A percentile compares a stretch with the other conserved stretches of the same genome.
Evolutionary conservation across 495 filamentous ascomycete species (phyloP).

Genomic region (Durotheca rogersii): DNA sequence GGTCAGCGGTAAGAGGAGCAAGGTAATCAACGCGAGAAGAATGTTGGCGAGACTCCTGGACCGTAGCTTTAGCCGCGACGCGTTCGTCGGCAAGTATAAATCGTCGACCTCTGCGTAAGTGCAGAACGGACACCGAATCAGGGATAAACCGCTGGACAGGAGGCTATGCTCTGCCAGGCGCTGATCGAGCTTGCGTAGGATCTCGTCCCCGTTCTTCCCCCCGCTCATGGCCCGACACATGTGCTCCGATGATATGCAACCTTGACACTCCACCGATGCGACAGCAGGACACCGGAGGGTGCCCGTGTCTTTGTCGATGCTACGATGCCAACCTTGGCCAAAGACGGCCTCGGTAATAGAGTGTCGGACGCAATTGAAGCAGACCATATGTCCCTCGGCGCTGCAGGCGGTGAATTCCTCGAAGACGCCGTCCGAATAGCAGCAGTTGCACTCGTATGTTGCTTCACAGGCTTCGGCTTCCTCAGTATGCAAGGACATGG

Average conservation of each 20-base stretch:
- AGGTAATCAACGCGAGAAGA: conserved; percentile 43
- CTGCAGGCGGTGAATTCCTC: conserved; percentile 80
- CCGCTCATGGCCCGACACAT: conserved; percentile 70
- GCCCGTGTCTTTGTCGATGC: conserved; percentile 65
- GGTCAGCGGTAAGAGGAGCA: conserved; percentile 53
- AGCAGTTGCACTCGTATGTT: conserved; percentile 88
- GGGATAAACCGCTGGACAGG: conserved; percentile 66
- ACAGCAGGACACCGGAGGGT: conserved; percentile 81
- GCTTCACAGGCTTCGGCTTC: conserved; percentile 72
- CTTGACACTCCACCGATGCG: conserved; percentile 65
- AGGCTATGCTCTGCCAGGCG: conserved; percentile 72
- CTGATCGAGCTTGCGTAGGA: conserved; percentile 70
- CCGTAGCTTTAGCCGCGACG: conserved; percentile 52
- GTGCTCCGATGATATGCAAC: conserved; percentile 64
- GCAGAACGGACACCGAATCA: conserved; percentile 89
- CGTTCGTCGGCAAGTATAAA: conserved; percentile 59
- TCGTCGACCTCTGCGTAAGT: conserved; percentile 86
- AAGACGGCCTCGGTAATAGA: conserved; percentile 82
- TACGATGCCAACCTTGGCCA: conserved; percentile 88
- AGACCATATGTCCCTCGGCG: conserved; percentile 74
- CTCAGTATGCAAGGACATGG: conserved; percentile 66
- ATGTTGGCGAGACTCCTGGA: conserved; percentile 44
- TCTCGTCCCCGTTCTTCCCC: conserved; percentile 66
- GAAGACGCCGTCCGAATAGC: conserved; percentile 74
- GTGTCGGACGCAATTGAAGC: conserved; percentile 78